Evolutionary conservation across 2,329 filamentous ascomycete genomes (phyloP).

Genomic region (Cladosporium austrohemisphaericum): DNA sequence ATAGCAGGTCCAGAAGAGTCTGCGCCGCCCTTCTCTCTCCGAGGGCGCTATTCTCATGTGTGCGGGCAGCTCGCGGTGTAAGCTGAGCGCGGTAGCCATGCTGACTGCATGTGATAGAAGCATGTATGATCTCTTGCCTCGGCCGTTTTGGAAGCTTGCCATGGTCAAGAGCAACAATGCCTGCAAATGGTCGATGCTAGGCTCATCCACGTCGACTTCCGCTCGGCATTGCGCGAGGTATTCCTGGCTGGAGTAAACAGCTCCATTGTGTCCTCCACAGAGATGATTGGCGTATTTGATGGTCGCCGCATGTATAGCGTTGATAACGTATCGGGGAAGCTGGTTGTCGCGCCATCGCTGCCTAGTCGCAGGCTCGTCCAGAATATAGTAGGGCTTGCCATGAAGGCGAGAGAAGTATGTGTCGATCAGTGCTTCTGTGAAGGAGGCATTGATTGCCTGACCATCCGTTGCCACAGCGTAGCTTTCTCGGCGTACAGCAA

Average conservation of each 20-base stretch:
- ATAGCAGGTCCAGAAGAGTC: constrained; percentile 88
- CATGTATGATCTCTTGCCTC: constrained; percentile 85
- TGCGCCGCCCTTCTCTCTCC: constrained; percentile 71
- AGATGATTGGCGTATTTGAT: constrained; percentile 65
- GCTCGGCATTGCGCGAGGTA: constrained; percentile 66
- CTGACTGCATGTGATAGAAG: constrained; percentile 72
- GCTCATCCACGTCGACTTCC: constrained; percentile 74
- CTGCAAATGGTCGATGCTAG: constrained; percentile 73
- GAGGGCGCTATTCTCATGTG: constrained; percentile 59
- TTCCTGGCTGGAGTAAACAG: constrained; percentile 66
- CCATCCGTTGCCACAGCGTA: constrained; percentile 1
- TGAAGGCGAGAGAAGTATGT: constrained; percentile 77
- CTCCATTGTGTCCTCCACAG: constrained; percentile 61
- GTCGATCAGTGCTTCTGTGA: constrained; percentile 50
- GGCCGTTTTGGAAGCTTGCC: constrained; percentile 71
- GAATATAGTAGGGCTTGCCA: constrained; percentile 74
- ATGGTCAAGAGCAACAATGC: constrained; percentile 70
- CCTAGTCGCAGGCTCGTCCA: constrained; percentile 72
- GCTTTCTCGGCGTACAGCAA: constrained; percentile 4
- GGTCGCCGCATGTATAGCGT: constrained; percentile 51
- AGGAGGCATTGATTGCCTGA: constrained; percentile 18
- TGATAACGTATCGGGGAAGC: constrained; percentile 50
- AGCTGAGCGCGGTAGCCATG: constrained; percentile 77
- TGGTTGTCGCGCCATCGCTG: constrained; percentile 68
- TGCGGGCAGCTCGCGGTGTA: constrained; percentile 70